phyloP scores from a whole-genome alignment of 352 stramenopile species.

The Lagenidium giganteum region DNA sequence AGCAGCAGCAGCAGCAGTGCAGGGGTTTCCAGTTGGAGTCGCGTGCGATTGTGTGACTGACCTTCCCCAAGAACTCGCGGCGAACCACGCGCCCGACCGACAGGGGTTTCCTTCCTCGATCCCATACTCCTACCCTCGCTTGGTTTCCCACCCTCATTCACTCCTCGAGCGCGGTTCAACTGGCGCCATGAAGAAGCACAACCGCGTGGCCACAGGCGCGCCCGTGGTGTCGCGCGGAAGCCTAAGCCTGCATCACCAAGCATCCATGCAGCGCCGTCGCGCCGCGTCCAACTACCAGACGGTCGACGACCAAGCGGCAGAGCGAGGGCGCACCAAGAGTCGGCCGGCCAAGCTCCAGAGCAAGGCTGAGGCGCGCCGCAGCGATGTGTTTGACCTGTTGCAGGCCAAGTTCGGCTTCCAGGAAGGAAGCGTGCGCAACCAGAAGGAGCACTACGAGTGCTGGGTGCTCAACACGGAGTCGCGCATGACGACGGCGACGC shows the following conservation, averaged over 20 bases:
- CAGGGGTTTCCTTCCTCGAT: too few relatives aligned
- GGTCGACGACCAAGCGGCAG: conserved; percentile 49
- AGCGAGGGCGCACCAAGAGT: conserved; percentile 23
- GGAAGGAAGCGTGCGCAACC: conserved; percentile 77
- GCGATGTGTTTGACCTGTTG: conserved; percentile 70
- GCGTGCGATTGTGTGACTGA: too few relatives aligned
- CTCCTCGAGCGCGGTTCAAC: neutral
- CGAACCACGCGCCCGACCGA: too few relatives aligned
- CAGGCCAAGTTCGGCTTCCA: conserved; percentile 87
- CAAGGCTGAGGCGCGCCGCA: conserved; percentile 22
- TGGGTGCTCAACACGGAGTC: conserved; percentile 84
- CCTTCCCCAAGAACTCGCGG: too few relatives aligned
- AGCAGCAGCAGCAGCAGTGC: too few relatives aligned
- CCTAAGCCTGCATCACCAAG: conserved; percentile 17
- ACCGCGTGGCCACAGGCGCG: conserved; percentile 1
- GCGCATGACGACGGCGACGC: conserved; percentile 23
- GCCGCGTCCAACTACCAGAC: conserved; percentile 79
- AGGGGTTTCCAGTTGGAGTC: too few relatives aligned
- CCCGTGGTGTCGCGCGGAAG: too few relatives aligned
- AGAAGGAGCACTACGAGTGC: conserved; percentile 82
- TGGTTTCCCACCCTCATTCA: neutral
- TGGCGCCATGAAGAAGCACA: conserved; percentile 1
- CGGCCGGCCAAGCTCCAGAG: conserved; percentile 13
- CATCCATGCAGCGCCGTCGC: conserved; percentile 32
- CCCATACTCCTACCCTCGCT: neutral